Base-by-base conservation (phyloP, 257 asterid genomes). In the Solanum clarkiae region DNA sequence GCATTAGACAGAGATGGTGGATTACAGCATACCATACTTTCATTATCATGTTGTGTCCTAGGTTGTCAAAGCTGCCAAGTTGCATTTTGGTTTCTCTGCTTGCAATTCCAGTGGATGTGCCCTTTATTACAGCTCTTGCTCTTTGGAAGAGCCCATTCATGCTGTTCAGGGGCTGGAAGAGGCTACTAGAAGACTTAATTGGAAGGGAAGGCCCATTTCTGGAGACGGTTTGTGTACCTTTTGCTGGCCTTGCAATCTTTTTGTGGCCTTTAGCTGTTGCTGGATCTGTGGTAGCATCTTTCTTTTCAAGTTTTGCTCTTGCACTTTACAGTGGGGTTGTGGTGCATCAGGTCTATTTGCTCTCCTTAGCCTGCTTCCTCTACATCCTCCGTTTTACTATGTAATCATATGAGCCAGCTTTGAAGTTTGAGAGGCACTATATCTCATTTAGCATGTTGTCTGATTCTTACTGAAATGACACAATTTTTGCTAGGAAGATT, bases 141-240 rank as follows among this genome's bases (percentile, higher is more conserved):
- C 92, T 96, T 63, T 93, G 96, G 97, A 96, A 96, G 87, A 96
- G 99, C 88, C 99, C 98, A 2, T 94, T 90, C 84, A 94, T 96
- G 99, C 77, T 94, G 65, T 88, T 96, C 81, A 89, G 90, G 74
- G 99, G 99, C 44, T 94, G 99, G 99, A 94, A 93, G 91, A 93
- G 99, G 89, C 85, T 96, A 22, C 83, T 92, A 3, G 98, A 96
- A 74, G 99, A 96, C 90, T 71, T 96, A 89, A 71, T 94, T 59
- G 98, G 99, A 51, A 86, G 98, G 70, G 98, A 94, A 90, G 99
- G 99, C 13, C 98, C 99, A 17, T 95, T 95, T 89, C 89, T 95
- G 68, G 99, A 95, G 91, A 91, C 96, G 0, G 95, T 93, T 1
- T 96, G 99, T 84, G 97, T 94, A 42, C 99, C 98, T 0, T 94